These are phyloP conservation scores for Claviceps fusiformis DNA, from an alignment of 2,329 filamentous ascomycete genomes.

Conservation along the genomic window DNA sequence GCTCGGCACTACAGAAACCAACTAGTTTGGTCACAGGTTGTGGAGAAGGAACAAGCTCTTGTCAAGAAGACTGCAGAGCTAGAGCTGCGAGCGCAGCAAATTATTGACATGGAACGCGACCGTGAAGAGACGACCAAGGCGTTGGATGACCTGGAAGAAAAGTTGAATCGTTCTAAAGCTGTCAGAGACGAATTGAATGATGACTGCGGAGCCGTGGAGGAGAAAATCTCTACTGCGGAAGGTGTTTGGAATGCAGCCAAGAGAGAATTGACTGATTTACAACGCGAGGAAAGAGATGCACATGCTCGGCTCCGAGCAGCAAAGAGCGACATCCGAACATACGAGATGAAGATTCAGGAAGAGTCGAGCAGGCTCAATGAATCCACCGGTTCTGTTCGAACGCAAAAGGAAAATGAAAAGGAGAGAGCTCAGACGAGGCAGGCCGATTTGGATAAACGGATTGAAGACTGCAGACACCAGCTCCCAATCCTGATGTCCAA, in stretches of 20 bases:
- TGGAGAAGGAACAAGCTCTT: conserved; percentile 52
- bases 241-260: conserved; percentile 39
- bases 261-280: conserved; percentile 38
- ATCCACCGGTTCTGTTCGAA: conserved; percentile 56
- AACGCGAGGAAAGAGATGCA: conserved; percentile 53
- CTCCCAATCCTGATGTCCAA: conserved; percentile 21
- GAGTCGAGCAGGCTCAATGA: conserved; percentile 51
- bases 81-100: conserved; percentile 11
- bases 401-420: conserved; percentile 45
- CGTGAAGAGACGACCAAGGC: conserved; percentile 32
- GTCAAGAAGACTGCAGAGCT: conserved; percentile 19
- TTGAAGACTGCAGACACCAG: conserved; percentile 16
- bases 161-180: conserved; percentile 24
- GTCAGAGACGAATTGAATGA: conserved; percentile 28
- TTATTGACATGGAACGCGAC: conserved; percentile 15
- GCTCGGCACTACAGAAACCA: conserved; percentile 48
- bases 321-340: conserved; percentile 30
- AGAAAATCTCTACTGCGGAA: conserved; percentile 31
- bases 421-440: conserved; percentile 16
- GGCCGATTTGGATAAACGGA: conserved; percentile 13
- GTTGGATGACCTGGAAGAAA: conserved; percentile 33
- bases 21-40: conserved; percentile 78
- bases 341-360: conserved; percentile 33
- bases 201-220: conserved; percentile 32
- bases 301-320: conserved; percentile 41